Evolutionary conservation across 2,329 filamentous ascomycete species (phyloP), one percentile per base, ranked within the genome.

Genomic region (Arthrocladium fulminans): DNA sequence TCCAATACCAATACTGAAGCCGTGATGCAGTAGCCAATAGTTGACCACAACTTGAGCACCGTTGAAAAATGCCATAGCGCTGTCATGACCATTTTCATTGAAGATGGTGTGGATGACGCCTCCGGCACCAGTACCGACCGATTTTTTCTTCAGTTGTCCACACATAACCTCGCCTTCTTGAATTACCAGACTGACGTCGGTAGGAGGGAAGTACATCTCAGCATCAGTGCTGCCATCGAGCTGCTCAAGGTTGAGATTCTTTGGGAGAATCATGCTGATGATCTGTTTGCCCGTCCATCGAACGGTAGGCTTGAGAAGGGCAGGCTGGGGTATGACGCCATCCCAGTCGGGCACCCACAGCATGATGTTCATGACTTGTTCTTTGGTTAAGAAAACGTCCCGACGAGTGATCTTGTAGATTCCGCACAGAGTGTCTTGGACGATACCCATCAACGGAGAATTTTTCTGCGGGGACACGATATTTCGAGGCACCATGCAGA

Each of bases 221-320:
- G 86, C 81, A 40, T 81, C 80, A 19, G 49, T 49, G 39, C 17
- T n/a, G 32, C n/a, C 32, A 6, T 79, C 73, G 51, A 73, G 76
- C 57, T 83, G 78, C 40, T 90, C 60, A 52, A 83, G 75, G 64
- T 89, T 97, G 58, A 98, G 82, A 54, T 88, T 87, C 48, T 80
- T 74, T 13, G 92, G 90, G 55, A 98, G 84, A 50, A 92, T 81
- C 80, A 97, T 80, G 68, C 89, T 96, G 63, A 94, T 82, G 57
- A 99, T 83, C 70, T 99, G 92, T 71, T 99, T 99, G 59, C 92
- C 92, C 45, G 90, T 97, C 92, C 92, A 99, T 58, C 88, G 82
- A 35, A 92, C 88, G 47, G 82, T 77, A 8, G 92, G 92, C 69
- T 95, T 96, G 55, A 94, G 62, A 55, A 99, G 95, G n/a, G 90